phyloP scores from a whole-genome alignment of 352 stramenopile species.

The Phytophthora colocasiae region DNA sequence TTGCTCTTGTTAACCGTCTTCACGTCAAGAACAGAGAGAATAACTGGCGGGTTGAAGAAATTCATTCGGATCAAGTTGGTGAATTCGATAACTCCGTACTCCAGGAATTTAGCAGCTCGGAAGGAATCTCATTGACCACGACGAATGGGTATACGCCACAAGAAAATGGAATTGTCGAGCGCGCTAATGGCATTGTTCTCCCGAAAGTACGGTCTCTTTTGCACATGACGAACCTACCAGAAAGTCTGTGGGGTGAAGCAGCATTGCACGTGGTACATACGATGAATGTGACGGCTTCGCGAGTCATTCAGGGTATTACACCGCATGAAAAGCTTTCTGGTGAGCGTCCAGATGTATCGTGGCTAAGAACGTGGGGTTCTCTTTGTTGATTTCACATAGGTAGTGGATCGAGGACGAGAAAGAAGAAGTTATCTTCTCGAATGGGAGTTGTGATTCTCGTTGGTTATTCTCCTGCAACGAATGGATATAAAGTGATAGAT shows the following conservation, averaged over 20 bases:
- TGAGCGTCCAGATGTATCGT: background rate
- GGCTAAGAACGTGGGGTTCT: background rate
- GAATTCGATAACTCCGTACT: background rate
- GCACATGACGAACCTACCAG: slow-evolving; percentile 5
- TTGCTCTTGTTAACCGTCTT: background rate
- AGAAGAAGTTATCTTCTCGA: too few relatives aligned
- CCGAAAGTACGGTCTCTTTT: slow-evolving; percentile 5
- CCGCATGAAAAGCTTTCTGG: slow-evolving; percentile 2
- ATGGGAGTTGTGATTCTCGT: too few relatives aligned
- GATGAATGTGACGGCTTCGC: background rate
- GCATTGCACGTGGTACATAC: slow-evolving; percentile 1
- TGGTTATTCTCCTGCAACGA: too few relatives aligned
- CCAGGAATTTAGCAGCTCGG: background rate
- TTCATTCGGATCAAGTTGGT: slow-evolving; percentile 1
- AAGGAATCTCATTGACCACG: background rate
- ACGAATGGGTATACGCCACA: slow-evolving; percentile 1
- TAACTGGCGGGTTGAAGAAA: background rate
- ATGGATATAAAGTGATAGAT: too few relatives aligned
- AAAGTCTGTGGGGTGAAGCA: slow-evolving; percentile 6
- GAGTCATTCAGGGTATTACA: background rate
- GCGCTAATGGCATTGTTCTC: slow-evolving; percentile 4
- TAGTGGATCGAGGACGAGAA: too few relatives aligned
- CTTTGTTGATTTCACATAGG: too few relatives aligned
- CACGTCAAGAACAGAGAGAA: background rate
- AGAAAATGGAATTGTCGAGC: slow-evolving; percentile 13